Base-by-base conservation (phyloP, 2,329 filamentous ascomycete species). In the Trichoderma oligosporum region DNA sequence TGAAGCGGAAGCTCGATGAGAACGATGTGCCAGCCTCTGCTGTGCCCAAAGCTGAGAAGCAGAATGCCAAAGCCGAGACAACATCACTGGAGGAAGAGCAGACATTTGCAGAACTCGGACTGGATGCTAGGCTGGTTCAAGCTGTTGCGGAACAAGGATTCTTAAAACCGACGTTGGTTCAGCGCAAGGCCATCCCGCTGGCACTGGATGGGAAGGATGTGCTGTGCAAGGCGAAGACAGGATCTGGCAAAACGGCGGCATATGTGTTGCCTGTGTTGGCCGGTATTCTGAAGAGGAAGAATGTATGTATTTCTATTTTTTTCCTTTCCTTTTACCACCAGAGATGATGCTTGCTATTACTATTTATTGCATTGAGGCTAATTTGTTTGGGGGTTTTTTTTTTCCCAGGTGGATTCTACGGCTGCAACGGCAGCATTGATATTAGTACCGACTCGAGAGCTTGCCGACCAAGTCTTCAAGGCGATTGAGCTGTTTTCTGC, bases 181-280 rank as follows among this genome's bases (percentile, higher is more conserved):
- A 99, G 73, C 82, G 84, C 39, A 87, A 88, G 72, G 89, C 90
- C 1, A 96, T 99, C 61, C 94, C 94, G 1, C 75, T 97, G 35
- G 91, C 90, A 20, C 78, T 97, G 16, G 85, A 91, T 62, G 93
- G 94, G 11, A 87, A 90, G 67, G 91, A 97, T 78, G 85, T 99
- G 46, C 78, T 97, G 36, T 92, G 91, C 55, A 91, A 93, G 68
- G 91, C 93, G 35, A 95, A 93, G 73, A 97, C 94, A 4, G 94
- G 94, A 11, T 96, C 92, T 4, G 94, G 94, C 64, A 99, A 99
- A 79, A 99, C 94, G 9, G 91, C 91, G n/a, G 93, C 94, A 48
- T 97, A 97, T 70, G 78, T 96, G 6, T 80, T 99, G 39, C 94
- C 94, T 1, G 81, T 96, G n/a, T 75, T 99, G 14, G 88, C 96